Evolutionary conservation across 2,329 filamentous ascomycete genomes (phyloP), one percentile per base, ranked within the genome.

Genomic region (Aspergillus caelatus): DNA sequence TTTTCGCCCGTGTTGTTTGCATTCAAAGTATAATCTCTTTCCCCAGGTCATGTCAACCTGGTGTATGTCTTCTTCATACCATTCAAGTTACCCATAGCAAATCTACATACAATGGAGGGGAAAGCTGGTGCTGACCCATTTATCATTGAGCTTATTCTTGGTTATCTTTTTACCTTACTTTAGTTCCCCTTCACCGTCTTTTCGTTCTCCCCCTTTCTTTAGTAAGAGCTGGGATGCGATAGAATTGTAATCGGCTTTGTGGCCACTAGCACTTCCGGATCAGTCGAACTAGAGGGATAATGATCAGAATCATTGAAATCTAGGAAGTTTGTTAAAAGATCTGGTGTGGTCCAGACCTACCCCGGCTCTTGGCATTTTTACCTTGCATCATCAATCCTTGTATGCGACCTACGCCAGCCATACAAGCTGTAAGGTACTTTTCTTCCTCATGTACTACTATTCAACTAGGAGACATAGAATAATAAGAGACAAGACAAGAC

Each of bases 361-460:
- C 34, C 28, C 28, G 19, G 28, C 48, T 34, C 48, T 52, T 52
- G 26, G 48, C 26, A 50, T 52, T 21, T 19, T 30, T 21, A 11
- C 48, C 43, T 26, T 26, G 39, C n/a, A 8, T 39, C 36, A n/a
- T 39, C 36, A 32, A 23, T 50, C 14, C 9, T 19, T 58, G 16
- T 58, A 58, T 58, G 48, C 48, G 48, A 30, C 48, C 6, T 52
- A 52, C 28, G 28, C 48, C 28, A 52, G 16, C 10, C 28, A 52
- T 32, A 52, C 19, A n/a, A 52, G 28, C 48, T 32, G 28, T 34
- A 39, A 55, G 26, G 50, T 36, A 59, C 52, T 53, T 56, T 73
- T 71, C 68, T 70, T 76, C 73, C 68, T 72, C 69, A 70, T 71
- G 69, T 68, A 76, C 71, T 68, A 69, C 67, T 72, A 75, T 73